Evolutionary conservation across 1,284 basidiomycete genomes (phyloP), one percentile per base, ranked within the genome.

Genomic region (Xerocomus minutiporus): DNA sequence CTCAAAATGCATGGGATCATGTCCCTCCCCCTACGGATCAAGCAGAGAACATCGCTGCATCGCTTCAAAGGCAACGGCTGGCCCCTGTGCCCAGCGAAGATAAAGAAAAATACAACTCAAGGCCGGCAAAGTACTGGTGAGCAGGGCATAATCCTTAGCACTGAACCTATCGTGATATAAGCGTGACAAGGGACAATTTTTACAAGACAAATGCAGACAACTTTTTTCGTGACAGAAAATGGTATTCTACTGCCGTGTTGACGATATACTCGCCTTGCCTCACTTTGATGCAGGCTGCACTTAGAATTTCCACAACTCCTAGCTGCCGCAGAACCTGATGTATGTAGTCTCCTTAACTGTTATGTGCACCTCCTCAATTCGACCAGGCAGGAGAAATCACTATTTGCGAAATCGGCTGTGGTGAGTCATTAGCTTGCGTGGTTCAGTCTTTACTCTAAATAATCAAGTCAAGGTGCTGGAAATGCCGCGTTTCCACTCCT

Each of bases 401-500:
- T 0, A 81, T 96, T 31, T 84, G 86, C 48, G 93, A 95, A 70
- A 79, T 95, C 34, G 93, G 93, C 42, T 95, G 93, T 69, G 92
- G 91, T 84, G 63, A 60, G 77, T 57, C 35, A 15, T 38, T 31
- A 25, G 34, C 29, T 31, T 36, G 23, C 46, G 31, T 25, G 31
- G 23, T 42, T 17, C 42, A 32, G 23, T 34, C 4, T 50, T 50
- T 17, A 17, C 43, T 42, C 54, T 64, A 11, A 57, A 50, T 3
- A 36, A 17, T 32, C 17, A 23, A 51, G 48, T 51, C 50, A 71
- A 86, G 92, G 93, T 40, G 91, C 93, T 15, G 97, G 97, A 26
- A 97, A 97, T 66, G 91, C 95, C 2, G 84, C 95, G 0, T 98
- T 97, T 63, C 97, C 97, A 0, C 73, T 97, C 2, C 74, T 97